Conservation (phyloP, 2,329 filamentous ascomycete genomes). For the Diaporthe vexans region DNA sequence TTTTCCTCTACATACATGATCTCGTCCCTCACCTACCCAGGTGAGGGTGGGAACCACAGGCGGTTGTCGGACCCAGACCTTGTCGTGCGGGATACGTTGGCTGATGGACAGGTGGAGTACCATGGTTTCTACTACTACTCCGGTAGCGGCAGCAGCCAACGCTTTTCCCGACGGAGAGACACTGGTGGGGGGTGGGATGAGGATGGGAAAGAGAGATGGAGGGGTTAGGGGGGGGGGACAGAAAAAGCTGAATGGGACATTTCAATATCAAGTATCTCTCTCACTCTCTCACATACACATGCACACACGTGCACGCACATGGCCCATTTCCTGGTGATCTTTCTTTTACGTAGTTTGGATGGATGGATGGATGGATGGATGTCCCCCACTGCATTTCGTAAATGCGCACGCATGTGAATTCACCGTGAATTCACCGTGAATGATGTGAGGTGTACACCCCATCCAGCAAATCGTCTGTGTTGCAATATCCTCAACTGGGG, state of each 20-base stretch:
- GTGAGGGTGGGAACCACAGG: not conserved
- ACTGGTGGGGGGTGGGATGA: too few relatives aligned
- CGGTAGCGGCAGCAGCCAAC: not conserved
- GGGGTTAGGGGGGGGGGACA: not conserved
- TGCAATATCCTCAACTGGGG: too few relatives aligned
- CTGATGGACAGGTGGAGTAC: not conserved
- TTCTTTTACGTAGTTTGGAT: not conserved
- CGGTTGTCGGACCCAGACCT: not conserved
- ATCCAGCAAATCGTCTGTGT: too few relatives aligned
- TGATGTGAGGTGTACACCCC: too few relatives aligned
- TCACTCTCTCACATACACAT: not conserved
- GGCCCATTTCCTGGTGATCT: not conserved
- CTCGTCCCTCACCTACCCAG: slow-evolving; percentile 1
- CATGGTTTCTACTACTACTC: not conserved
- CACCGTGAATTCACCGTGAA: too few relatives aligned
- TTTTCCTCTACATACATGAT: not conserved
- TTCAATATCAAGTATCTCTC: not conserved
- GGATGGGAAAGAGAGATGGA: too few relatives aligned
- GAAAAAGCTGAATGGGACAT: slow-evolving; percentile 1
- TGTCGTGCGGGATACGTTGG: not conserved
- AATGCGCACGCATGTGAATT: too few relatives aligned
- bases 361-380: too few relatives aligned
- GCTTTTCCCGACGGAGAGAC: not conserved
- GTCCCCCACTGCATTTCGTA: too few relatives aligned
- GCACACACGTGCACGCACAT: too few relatives aligned